These are phyloP conservation scores for Sarocladium strictum DNA, from an alignment of 2,329 filamentous ascomycete genomes.

Conservation along the genomic window DNA sequence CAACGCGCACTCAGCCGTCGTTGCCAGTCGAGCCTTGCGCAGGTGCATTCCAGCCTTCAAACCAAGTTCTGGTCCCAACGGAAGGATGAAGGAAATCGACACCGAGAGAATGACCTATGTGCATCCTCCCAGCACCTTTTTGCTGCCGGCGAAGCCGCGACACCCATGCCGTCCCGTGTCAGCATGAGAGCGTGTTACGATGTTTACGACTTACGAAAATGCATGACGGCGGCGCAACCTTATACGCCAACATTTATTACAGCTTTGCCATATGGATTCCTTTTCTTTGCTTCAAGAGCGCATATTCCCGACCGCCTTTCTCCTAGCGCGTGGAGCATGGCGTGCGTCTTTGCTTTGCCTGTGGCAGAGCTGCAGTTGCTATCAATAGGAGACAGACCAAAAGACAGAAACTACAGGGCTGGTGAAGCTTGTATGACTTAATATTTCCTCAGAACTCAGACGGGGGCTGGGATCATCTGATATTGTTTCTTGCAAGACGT, in stretches of 20 bases:
- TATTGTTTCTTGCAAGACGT: slow-evolving; percentile 10
- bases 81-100: background rate
- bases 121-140: no score
- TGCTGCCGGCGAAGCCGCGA: no score
- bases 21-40: background rate
- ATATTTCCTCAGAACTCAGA: slow-evolving; percentile 4
- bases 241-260: background rate
- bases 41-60: background rate
- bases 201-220: slow-evolving; percentile 8
- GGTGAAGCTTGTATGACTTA: slow-evolving; percentile 5
- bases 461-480: slow-evolving; percentile 1
- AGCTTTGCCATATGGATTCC: background rate
- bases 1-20: background rate
- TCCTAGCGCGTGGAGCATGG: background rate
- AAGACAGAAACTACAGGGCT: background rate
- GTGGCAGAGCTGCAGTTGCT: background rate
- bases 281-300: background rate
- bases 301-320: background rate
- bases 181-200: background rate
- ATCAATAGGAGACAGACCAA: background rate
- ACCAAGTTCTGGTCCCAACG: slow-evolving; percentile 2
- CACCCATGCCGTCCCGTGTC: background rate
- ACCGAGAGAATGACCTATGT: no score
- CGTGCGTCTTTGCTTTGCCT: background rate
- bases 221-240: background rate